phyloP scores from a whole-genome alignment of 2,329 filamentous ascomycete genomes.

The Colletotrichum sp. region DNA sequence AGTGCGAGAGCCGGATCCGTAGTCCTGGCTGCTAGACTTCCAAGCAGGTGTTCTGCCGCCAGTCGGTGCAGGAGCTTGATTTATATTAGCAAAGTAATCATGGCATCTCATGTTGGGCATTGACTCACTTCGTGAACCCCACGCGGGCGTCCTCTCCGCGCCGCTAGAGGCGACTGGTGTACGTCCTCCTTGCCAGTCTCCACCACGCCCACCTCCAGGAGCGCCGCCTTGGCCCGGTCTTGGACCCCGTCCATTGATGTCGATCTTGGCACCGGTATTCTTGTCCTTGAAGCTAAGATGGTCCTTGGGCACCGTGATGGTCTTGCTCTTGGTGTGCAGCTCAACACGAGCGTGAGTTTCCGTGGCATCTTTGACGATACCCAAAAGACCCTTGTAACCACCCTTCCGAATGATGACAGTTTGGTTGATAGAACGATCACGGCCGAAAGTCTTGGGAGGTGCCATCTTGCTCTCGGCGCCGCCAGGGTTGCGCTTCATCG shows the following conservation, averaged over 20 bases:
- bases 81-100: constrained; percentile 27
- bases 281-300: constrained; percentile 87
- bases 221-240: constrained; percentile 46
- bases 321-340: constrained; percentile 92
- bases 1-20: constrained; percentile 62
- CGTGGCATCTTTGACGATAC: constrained; percentile 94
- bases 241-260: constrained; percentile 64
- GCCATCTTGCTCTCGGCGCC: constrained; percentile 59
- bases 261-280: constrained; percentile 78
- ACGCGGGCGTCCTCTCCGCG: constrained; percentile 76
- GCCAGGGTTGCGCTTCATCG: constrained; percentile 73
- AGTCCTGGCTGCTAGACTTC: constrained; percentile 50
- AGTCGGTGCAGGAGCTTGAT: constrained; percentile 56
- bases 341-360: constrained; percentile 88
- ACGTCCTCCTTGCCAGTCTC: constrained; percentile 68
- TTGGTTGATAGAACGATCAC: constrained; percentile 87
- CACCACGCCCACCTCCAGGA: constrained; percentile 45
- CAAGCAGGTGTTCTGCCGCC: constrained; percentile 69
- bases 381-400: constrained; percentile 88
- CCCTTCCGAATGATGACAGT: constrained; percentile 89
- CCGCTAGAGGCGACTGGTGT: constrained; percentile 68
- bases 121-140: constrained; percentile 71
- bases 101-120: constrained; percentile 24
- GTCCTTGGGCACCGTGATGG: constrained; percentile 82
- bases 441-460: constrained; percentile 76